These are phyloP conservation scores for Pyrenopolyporus hunteri DNA, from an alignment of 495 filamentous ascomycete genomes.

Conservation along the genomic window DNA sequence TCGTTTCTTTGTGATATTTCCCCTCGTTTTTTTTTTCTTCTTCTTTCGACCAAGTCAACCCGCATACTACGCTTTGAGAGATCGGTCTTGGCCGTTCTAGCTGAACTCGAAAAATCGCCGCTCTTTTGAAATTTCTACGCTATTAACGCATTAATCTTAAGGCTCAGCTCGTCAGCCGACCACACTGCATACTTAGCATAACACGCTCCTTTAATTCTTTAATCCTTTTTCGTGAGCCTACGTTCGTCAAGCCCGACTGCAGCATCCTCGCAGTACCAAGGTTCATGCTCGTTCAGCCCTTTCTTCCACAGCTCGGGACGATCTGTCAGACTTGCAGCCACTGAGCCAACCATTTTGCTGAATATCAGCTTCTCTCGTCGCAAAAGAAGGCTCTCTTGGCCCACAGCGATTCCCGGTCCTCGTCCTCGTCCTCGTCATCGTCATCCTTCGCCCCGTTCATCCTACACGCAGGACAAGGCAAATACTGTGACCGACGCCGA, in stretches of 20 bases:
- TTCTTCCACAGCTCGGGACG: constrained; percentile 11
- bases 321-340: constrained; percentile 26
- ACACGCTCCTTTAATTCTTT: background rate
- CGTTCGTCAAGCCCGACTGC: background rate
- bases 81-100: background rate
- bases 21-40: background rate
- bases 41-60: background rate
- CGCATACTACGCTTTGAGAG: background rate
- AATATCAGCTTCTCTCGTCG: constrained; percentile 17
- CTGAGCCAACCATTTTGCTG: constrained; percentile 18
- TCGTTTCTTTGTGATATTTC: background rate
- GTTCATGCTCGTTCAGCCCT: constrained; percentile 29
- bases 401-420: background rate
- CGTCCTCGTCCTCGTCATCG: constrained; percentile 18
- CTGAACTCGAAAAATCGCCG: background rate
- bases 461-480: background rate
- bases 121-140: too few relatives aligned
- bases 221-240: background rate
- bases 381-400: constrained; percentile 8
- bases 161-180: background rate
- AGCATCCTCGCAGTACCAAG: too few relatives aligned
- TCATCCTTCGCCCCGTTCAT: constrained; percentile 5
- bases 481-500: background rate
- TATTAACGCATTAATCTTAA: background rate
- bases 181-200: background rate